Evolutionary conservation across 106 monocot genomes (phyloP).

Genomic region (Cymbidium sinense): DNA sequence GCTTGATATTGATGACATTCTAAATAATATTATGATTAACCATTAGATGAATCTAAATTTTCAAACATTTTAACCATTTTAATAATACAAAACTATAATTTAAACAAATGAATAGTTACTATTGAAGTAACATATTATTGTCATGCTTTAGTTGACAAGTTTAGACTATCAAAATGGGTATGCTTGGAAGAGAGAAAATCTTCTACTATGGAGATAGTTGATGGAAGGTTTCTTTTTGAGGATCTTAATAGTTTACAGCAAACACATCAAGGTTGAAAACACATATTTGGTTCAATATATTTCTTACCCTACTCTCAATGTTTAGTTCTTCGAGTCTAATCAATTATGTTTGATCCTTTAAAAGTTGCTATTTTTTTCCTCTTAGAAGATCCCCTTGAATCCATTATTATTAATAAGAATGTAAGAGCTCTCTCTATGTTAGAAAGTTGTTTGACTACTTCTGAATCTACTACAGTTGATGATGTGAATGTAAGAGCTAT

Average conservation of each 20-base stretch:
- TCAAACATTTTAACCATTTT: not conserved
- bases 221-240: slow-evolving; percentile 2
- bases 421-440: slow-evolving; percentile 15
- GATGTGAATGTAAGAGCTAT: slow-evolving; percentile 20
- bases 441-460: slow-evolving; percentile 4
- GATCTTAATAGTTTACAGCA: slow-evolving; percentile 22
- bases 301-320: not conserved
- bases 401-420: slow-evolving; percentile 13
- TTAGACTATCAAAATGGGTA: slow-evolving; percentile 54
- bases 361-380: not conserved
- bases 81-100: not conserved
- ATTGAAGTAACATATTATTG: not conserved
- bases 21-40: too few relatives aligned
- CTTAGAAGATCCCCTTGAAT: slow-evolving; percentile 12
- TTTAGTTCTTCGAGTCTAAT: not conserved
- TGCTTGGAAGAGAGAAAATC: slow-evolving; percentile 14
- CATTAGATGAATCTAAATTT: not conserved
- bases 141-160: slow-evolving; percentile 25
- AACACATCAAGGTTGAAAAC: slow-evolving; percentile 30
- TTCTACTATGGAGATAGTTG: slow-evolving; percentile 13
- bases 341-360: not conserved
- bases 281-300: slow-evolving; percentile 19
- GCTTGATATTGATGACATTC: too few relatives aligned
- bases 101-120: not conserved
- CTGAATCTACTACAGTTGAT: slow-evolving; percentile 15